Evolutionary conservation across 1,139 yeast genomes (phyloP), one percentile per base, ranked within the genome.

Genomic region (Sugiyamaella japonica): DNA sequence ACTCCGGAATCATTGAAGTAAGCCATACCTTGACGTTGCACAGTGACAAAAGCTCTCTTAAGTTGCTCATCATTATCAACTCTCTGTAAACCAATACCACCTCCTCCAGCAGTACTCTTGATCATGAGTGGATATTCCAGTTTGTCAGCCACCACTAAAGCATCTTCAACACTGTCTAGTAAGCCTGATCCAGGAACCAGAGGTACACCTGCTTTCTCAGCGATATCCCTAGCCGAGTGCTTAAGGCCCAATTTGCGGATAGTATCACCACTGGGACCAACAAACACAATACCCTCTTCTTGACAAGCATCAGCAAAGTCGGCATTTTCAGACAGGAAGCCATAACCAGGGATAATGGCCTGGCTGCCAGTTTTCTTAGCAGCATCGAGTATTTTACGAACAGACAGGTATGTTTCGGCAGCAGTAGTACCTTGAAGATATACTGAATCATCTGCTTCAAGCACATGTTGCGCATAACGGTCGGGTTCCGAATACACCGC

Each of bases 91-190:
- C 99, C 99, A 66, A 91, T 93, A 73, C 99, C 99, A 71, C 99
- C 99, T 66, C 99, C 99, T 70, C 99, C 99, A 36, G 98, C 98
- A 59, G 98, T 91, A 17, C 96, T 87, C 73, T 93, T 93, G 53
- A 93, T 88, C 98, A 93, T 93, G 44, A 93, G 82, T 25, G 99
- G 98, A 66, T 89, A 93, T 59, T 84, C 89, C 54, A 93, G 77
- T 62, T 81, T 75, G 20, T 81, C 84, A n/a, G 97, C 98, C 60
- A 85, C 81, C 57, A 75, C 78, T 56, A 77, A 76, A 3, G 98
- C 98, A 65, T 88, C 96, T 17, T 78, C 78, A 7, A 89, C 78
- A 58, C 81, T 75, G 2, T 80, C 76, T 40, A 93, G 83, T 61
- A 93, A 78, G 7, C 89, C 95, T 10, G 97, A 86, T 45, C 99